phyloP scores from a whole-genome alignment of 1,284 basidiomycete genomes.

The Coriolopsis trogii region DNA sequence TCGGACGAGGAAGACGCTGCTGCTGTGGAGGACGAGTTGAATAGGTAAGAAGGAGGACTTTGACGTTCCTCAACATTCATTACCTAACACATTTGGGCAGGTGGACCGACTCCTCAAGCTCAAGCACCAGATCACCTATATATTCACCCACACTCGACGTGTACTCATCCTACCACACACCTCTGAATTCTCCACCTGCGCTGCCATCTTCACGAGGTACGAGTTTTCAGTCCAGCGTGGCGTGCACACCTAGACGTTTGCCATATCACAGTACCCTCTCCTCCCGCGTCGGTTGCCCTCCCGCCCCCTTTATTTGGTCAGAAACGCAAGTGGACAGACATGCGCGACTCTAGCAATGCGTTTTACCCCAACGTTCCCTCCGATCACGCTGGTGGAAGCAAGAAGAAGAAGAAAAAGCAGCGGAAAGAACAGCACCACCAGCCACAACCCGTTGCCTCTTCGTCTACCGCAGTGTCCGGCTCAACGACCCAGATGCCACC shows the following conservation, averaged over 20 bases:
- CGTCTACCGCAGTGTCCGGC: no score
- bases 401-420: conserved; percentile 26
- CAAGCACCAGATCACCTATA: conserved; percentile 2
- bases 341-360: conserved; percentile 1
- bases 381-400: conserved; percentile 3
- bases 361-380: neutral
- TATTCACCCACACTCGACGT: conserved; percentile 1
- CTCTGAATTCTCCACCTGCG: neutral
- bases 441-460: neutral
- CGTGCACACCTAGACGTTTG: no score
- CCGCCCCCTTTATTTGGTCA: conserved; percentile 9
- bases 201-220: neutral
- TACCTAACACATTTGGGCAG: neutral
- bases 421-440: neutral
- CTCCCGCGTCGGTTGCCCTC: neutral
- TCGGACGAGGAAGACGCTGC: conserved; percentile 46
- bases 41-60: conserved; percentile 7
- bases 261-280: no score
- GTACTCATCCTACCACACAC: neutral
- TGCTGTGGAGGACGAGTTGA: conserved; percentile 31
- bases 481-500: no score
- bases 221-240: no score
- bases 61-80: neutral
- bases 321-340: conserved; percentile 27
- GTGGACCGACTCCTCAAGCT: conserved; percentile 16